These are phyloP conservation scores for Globisporangium apiculatum DNA, from an alignment of 352 stramenopile genomes.

Conservation along the genomic window DNA sequence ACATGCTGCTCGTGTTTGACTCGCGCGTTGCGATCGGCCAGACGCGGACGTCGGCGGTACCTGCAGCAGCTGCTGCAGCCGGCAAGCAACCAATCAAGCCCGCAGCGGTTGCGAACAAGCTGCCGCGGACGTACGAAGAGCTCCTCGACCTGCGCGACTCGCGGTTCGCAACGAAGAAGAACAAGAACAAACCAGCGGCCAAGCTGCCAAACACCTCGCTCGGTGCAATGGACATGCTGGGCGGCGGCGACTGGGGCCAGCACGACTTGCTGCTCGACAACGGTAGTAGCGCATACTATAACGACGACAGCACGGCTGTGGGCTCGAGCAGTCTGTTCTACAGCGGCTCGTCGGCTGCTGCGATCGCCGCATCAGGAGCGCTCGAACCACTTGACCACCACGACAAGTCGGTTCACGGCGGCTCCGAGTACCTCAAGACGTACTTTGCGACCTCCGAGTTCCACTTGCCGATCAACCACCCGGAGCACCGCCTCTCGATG, in stretches of 20 bases:
- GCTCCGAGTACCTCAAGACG: constrained; percentile 65
- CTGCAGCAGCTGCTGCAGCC: constrained; percentile 37
- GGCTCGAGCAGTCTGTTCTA: constrained; percentile 24
- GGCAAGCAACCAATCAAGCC: constrained; percentile 55
- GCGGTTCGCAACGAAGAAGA: constrained; percentile 75
- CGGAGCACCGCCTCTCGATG: constrained; percentile 57
- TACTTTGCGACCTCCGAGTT: constrained; percentile 67
- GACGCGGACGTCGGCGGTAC: constrained; percentile 30
- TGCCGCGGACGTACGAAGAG: constrained; percentile 73
- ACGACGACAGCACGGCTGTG: constrained; percentile 2
- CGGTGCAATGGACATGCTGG: constrained; percentile 43
- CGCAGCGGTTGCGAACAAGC: constrained; percentile 27
- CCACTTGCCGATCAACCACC: constrained; percentile 60
- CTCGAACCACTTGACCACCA: constrained; percentile 9
- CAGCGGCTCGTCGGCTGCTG: constrained; percentile 3
- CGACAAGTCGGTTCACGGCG: constrained; percentile 51
- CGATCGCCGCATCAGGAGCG: background rate
- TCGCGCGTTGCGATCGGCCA: constrained; percentile 76
- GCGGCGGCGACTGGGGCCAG: constrained; percentile 34
- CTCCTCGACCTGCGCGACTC: constrained; percentile 66
- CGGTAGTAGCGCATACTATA: constrained; percentile 1
- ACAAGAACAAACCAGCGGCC: constrained; percentile 55
- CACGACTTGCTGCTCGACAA: constrained; percentile 15
- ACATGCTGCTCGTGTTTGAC: constrained; percentile 82
- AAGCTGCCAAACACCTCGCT: constrained; percentile 37